phyloP scores from a whole-genome alignment of 441 rosid genomes.

The Viola pubescens region DNA sequence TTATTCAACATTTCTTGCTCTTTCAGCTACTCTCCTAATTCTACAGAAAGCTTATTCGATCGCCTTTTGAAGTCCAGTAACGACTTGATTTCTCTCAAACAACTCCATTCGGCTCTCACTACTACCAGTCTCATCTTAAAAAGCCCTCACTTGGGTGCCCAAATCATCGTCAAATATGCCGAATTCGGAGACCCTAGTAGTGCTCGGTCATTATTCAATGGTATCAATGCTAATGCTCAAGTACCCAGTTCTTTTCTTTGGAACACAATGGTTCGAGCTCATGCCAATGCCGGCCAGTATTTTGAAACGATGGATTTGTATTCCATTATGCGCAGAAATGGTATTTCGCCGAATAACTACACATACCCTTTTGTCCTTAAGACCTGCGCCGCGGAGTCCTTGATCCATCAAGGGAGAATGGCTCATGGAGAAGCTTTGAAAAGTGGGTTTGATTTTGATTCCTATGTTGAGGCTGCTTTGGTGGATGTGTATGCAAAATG shows the following conservation, averaged over 20 bases:
- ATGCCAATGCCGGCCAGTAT: constrained; percentile 28
- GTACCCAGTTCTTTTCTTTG: constrained; percentile 35
- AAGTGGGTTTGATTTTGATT: neutral
- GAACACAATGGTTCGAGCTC: constrained; percentile 48
- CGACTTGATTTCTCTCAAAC: constrained; percentile 26
- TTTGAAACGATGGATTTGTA: constrained; percentile 35
- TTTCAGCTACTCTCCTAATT: constrained; percentile 22
- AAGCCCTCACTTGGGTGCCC: constrained; percentile 35
- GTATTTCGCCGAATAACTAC: constrained; percentile 36
- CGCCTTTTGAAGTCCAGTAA: constrained; percentile 26
- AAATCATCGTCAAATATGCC: constrained; percentile 34
- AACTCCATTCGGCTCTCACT: constrained; percentile 37
- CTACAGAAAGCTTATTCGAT: constrained; percentile 22
- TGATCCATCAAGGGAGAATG: constrained; percentile 18
- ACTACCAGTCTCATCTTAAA: constrained; percentile 20
- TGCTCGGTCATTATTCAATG: constrained; percentile 33
- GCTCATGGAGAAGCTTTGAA: constrained; percentile 3
- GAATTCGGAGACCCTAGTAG: constrained; percentile 20
- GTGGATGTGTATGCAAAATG: constrained; percentile 34
- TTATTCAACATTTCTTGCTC: neutral
- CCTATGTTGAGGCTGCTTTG: constrained; percentile 25
- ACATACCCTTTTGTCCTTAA: constrained; percentile 44
- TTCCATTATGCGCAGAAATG: constrained; percentile 32
- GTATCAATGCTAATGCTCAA: constrained; percentile 8
- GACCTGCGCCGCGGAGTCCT: constrained; percentile 30